Evolutionary conservation across 768 basidiomycete species (phyloP), one percentile per base, ranked within the genome.

Genomic region (Sporobolomyces phaffii): DNA sequence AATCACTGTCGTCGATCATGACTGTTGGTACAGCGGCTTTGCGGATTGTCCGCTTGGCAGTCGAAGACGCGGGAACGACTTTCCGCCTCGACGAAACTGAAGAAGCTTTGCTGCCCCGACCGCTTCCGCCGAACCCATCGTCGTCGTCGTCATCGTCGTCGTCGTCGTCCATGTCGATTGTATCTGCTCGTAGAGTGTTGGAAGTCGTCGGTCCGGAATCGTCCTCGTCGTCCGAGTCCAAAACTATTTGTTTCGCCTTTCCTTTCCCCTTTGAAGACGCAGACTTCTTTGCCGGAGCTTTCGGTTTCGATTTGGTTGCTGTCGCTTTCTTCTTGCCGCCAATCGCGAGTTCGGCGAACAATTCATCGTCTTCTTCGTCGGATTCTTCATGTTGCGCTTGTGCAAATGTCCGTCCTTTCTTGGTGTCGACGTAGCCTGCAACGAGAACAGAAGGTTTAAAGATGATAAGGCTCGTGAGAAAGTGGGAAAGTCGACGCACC

Each of bases 1-100:
- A 69, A 1, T 60, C 62, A 43, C 58, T 60, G 26, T 69, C 67
- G 52, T 64, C 62, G 47, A 69, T 56, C 40, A 63, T 45, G 58
- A 69, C 44, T 1, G 62, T 69, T n/a, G 44, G 36, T 9, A 58
- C 28, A 0, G 60, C 54, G 2, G 57, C 45, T 31, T 69, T 64
- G 22, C 66, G 61, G 20, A 56, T 29, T 7, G 58, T 31, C 8
- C 38, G 38, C 38, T 28, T 56, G 14, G 54, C 18, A 3, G 41
- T 57, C 24, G 56, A 44, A 18, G 41, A 8, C 18, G 41, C 54
- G 24, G 38, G 24, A 41, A 43, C 8, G 17, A 31, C 17, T n/a
- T 33, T 58, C 31, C 56, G 31, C 5, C 40, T 20, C 1, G 43
- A 10, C 3, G 57, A 26, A 2, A 5, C 24, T 13, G 64, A 6